A percentile compares a stretch with the other conserved stretches of the same genome.
phyloP scores from a whole-genome alignment of 441 rosid genomes.

The Populus trichocarpa region DNA sequence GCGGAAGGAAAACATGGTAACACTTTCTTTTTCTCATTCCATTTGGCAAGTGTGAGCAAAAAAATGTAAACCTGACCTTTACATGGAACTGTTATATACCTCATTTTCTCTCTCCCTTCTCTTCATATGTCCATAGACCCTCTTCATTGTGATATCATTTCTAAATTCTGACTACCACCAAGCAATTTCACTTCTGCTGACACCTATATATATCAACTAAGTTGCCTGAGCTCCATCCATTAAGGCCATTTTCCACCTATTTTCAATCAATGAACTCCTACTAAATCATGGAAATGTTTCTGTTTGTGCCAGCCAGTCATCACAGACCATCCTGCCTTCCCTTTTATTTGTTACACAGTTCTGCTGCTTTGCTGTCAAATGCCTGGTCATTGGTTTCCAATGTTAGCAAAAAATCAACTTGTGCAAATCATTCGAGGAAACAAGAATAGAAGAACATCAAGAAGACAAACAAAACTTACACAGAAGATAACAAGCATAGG shows the following conservation, averaged over 20 bases:
- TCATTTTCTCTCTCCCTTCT: neutral
- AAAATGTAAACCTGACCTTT: conserved; percentile 18
- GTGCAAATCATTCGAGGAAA: conserved; percentile 23
- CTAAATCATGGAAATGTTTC: conserved; percentile 12
- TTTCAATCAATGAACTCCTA: neutral
- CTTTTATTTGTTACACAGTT: neutral
- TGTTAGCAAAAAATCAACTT: conserved; percentile 7
- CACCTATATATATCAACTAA: conserved; percentile 1
- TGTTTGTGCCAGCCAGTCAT: neutral
- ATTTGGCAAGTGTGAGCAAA: neutral
- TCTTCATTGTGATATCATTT: neutral
- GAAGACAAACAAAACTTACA: neutral
- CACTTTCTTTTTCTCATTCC: neutral
- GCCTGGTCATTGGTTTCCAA: neutral
- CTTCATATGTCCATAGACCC: neutral
- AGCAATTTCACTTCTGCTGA: conserved; percentile 1
- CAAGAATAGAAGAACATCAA: conserved; percentile 3
- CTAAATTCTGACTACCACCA: neutral
- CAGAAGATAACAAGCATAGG: neutral
- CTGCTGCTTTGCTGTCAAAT: conserved; percentile 8
- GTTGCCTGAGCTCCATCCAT: conserved; percentile 1
- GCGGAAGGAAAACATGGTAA: neutral
- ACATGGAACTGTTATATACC: conserved; percentile 19
- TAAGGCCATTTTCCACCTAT: neutral
- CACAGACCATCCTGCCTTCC: neutral